Conservation (phyloP, 2,329 filamentous ascomycete genomes). For the Conoideocrella luteorostrata region DNA sequence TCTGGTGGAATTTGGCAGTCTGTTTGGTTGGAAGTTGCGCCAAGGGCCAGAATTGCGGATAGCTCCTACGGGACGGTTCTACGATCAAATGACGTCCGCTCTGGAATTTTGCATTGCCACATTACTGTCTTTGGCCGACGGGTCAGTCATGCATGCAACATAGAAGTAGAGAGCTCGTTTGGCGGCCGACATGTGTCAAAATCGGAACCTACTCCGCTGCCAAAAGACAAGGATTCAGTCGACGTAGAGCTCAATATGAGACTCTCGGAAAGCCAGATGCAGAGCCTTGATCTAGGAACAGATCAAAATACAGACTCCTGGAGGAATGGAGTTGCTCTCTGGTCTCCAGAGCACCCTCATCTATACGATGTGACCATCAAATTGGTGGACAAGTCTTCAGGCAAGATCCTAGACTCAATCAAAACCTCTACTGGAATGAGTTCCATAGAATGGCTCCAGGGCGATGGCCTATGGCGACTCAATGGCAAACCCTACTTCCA, state of each 20-base stretch:
- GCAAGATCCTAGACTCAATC: conserved; percentile 45
- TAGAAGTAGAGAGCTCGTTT: conserved; percentile 49
- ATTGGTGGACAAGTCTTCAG: conserved; percentile 36
- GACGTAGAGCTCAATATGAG: conserved; percentile 42
- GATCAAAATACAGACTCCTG: conserved; percentile 34
- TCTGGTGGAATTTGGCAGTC: conserved; percentile 53
- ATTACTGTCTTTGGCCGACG: conserved; percentile 44
- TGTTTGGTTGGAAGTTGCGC: conserved; percentile 52
- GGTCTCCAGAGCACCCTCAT: conserved; percentile 52
- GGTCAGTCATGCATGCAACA: conserved; percentile 37
- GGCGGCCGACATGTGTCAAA: conserved; percentile 40
- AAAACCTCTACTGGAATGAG: conserved; percentile 56
- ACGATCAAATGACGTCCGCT: conserved; percentile 45
- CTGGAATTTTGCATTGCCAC: conserved; percentile 42
- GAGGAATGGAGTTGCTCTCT: conserved; percentile 53
- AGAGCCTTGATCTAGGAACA: conserved; percentile 31
- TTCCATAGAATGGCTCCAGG: conserved; percentile 50
- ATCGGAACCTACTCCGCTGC: conserved; percentile 34
- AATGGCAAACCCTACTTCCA: conserved; percentile 56
- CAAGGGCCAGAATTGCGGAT: conserved; percentile 44
- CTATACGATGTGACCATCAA: conserved; percentile 51
- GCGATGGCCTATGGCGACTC: conserved; percentile 52
- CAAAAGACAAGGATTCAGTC: conserved; percentile 42
- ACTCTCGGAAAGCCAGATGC: conserved; percentile 34
- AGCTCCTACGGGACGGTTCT: conserved; percentile 53